Base-by-base conservation (phyloP, 768 basidiomycete species). In the Boletus reticuloceps region DNA sequence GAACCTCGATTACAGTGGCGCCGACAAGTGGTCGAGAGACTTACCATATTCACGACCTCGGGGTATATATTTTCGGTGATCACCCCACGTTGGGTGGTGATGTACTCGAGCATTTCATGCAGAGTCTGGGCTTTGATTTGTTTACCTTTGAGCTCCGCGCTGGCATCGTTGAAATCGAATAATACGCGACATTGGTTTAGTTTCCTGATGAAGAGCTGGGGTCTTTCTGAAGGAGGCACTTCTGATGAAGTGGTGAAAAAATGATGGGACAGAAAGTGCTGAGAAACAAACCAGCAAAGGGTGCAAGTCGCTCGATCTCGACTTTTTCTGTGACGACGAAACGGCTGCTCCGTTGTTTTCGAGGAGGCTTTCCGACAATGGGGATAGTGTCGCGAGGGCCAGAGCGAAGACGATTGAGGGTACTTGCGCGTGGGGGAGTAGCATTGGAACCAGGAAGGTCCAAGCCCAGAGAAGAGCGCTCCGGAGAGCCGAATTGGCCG, bases 81-180 rank as follows among this genome's bases (percentile, higher is more conserved):
- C 64, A 98, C 94, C 58, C 91, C 90, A 55, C 94, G 85, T 72
- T 96, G 94, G 29, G 91, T 93, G 55, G 95, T 98, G 73, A 99
- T 97, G 70, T 98, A 98, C 69, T 99, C 97, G 68, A 99, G 81
- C 91, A 99, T 92, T 76, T 99, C 97, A 62, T 97, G 92, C 58
- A 99, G 75, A 14, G 97, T 93, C 72, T 97, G 94, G 3, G 95
- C 92, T 78, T 99, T 99, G 75, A 98, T 91, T 73, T 98, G 96
- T 76, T 99, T 99, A 62, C 94, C 95, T 72, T 89, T 91, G 67
- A 99, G 82, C 65, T 99, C 97, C 29, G 91, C 80, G 65, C 91
- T 95, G 44, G 94, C 91, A 69, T 99, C 97, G 69, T 98, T 98
- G 74, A 99, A 99, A 75, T 99, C 97, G 72, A 99, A 99, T 40